These are phyloP conservation scores for Fraxinus xanthoxyloides DNA, from an alignment of 305 asterid genomes.

Conservation along the genomic window DNA sequence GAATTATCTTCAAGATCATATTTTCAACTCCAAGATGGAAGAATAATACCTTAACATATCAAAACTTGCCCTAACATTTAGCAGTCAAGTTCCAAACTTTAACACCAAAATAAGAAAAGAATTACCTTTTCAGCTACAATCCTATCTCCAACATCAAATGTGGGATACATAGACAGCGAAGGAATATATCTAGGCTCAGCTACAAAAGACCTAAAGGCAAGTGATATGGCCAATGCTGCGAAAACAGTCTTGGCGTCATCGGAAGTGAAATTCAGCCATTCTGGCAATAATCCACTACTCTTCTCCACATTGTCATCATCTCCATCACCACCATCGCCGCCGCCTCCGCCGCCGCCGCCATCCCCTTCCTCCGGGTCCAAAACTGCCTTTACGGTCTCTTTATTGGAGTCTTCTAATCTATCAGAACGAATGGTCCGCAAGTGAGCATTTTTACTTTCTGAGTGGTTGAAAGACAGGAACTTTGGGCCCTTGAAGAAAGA, in stretches of 20 bases:
- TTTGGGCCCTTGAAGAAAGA: conserved; percentile 31
- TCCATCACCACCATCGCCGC: conserved; percentile 49
- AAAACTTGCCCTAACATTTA: not conserved
- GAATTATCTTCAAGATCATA: not conserved
- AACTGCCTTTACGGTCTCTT: conserved; percentile 45
- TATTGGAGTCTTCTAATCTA: conserved; percentile 40
- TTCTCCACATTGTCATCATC: conserved; percentile 50
- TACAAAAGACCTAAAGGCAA: conserved; percentile 87
- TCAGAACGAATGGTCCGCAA: conserved; percentile 41
- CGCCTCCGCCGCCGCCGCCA: conserved; percentile 47
- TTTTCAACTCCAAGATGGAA: not conserved
- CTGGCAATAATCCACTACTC: conserved; percentile 59
- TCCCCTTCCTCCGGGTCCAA: conserved; percentile 38
- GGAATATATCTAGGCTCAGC: conserved; percentile 98
- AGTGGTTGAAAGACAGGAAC: conserved; percentile 18
- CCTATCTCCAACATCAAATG: conserved; percentile 95
- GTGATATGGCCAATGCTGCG: conserved; percentile 72
- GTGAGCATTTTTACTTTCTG: conserved; percentile 18
- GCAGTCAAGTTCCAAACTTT: not conserved
- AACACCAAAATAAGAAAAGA: not conserved
- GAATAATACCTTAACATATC: not conserved
- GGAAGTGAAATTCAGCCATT: conserved; percentile 73
- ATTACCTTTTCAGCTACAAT: conserved; percentile 94
- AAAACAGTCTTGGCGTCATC: conserved; percentile 85
- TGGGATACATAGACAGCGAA: conserved; percentile 94